Percentiles rank a stretch among this genome's conserved stretches.
These are phyloP conservation scores for Mycena crocata DNA, from an alignment of 768 basidiomycete species.

Conservation along the genomic window DNA sequence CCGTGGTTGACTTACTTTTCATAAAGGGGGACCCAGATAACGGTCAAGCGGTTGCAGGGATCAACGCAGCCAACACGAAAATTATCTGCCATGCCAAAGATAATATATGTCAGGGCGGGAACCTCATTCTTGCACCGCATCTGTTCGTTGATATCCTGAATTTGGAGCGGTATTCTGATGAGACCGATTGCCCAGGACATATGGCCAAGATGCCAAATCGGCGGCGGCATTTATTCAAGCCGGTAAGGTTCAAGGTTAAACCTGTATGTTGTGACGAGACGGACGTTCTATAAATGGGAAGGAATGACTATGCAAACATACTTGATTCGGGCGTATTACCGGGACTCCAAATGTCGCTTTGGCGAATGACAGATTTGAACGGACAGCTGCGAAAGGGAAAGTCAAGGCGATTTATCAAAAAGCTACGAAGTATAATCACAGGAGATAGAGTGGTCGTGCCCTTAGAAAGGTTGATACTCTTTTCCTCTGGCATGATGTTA, in stretches of 20 bases:
- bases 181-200: slow-evolving; percentile 12
- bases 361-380: no score
- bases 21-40: slow-evolving; percentile 27
- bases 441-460: no score
- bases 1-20: background rate
- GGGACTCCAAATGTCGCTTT: no score
- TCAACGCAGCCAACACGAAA: slow-evolving; percentile 21
- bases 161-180: background rate
- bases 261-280: background rate
- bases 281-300: background rate
- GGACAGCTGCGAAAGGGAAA: no score
- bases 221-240: slow-evolving; percentile 31
- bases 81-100: slow-evolving; percentile 29
- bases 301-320: background rate
- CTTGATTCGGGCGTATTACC: no score
- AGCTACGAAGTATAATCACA: no score
- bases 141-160: slow-evolving; percentile 4
- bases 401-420: no score
- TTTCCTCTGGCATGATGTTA: no score
- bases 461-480: no score
- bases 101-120: slow-evolving; percentile 19
- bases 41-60: slow-evolving; percentile 15
- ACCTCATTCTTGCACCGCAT: slow-evolving; percentile 27
- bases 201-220: slow-evolving; percentile 21
- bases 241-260: slow-evolving; percentile 21